Base-by-base conservation (phyloP, 2,329 filamentous ascomycete species). In the Sphaerulina populicola region DNA sequence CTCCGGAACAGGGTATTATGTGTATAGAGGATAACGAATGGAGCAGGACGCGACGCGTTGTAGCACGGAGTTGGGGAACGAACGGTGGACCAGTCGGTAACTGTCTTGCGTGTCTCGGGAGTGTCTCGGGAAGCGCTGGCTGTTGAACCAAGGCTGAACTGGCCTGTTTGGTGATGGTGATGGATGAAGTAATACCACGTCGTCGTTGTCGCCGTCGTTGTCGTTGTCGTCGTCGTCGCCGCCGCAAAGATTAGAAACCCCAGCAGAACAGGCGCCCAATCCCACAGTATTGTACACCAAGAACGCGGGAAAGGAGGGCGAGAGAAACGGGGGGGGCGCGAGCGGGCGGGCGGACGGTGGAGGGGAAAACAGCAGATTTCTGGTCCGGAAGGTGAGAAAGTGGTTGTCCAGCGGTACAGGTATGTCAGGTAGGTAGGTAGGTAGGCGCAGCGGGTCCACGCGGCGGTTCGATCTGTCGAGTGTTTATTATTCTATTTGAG, bases 111-210 rank as follows among this genome's bases (percentile, higher is more conserved):
- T 54, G 54, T 56, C 54, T 56, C 54, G 54, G 51, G 47, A 51
- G 37, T 54, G 54, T 53, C 54, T 56, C 51, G 54, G 51, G 47
- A 51, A 49, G 47, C 47, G 47, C 47, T 44, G 38, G 10, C 6
- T 35, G 31, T 35, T 35, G 10, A 35, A 5, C 4, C 31, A 35
- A n/a, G 31, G 6, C 31, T 9, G 12, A 35, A 2, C 10, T 35
- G 10, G 31, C 4, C 8, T n/a, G 10, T n/a, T 10, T 27, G 23
- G 23, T 27, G 23, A 9, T 35, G 31, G 31, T 35, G 31, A 9
- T 35, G 31, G 31, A 10, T 35, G 31, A 35, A 35, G 31, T 35
- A 35, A 35, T 35, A 9, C 6, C 10, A 35, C 31, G 31, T 35
- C 12, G 31, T 35, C 31, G 31, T n/a, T 2, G 6, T n/a, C 10